Conservation (phyloP, 768 basidiomycete species). For the Mrakia frigida region DNA sequence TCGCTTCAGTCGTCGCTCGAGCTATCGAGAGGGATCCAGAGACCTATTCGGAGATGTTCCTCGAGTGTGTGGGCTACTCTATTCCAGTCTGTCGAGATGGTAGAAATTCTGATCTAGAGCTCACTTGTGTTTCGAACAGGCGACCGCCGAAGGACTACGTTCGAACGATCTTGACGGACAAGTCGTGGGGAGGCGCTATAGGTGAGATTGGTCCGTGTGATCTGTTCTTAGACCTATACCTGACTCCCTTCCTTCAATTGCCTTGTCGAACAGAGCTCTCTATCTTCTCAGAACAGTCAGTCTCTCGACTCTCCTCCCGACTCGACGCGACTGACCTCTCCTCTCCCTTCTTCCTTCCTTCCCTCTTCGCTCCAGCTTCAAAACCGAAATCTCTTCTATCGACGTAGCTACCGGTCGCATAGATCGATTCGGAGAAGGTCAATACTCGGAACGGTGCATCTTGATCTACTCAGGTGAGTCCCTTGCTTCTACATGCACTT, state of each 20-base stretch:
- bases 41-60: slow-evolving; percentile 75
- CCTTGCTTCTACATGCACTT: background rate
- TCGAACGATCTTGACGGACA: slow-evolving; percentile 67
- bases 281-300: slow-evolving; percentile 66
- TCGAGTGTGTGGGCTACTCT: slow-evolving; percentile 58
- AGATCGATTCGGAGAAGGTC: slow-evolving; percentile 66
- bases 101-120: slow-evolving; percentile 40
- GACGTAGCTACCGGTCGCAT: slow-evolving; percentile 89
- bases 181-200: slow-evolving; percentile 93
- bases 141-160: slow-evolving; percentile 67
- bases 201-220: slow-evolving; percentile 46
- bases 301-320: background rate
- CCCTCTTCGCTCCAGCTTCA: slow-evolving; percentile 53
- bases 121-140: slow-evolving; percentile 45
- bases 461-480: slow-evolving; percentile 77
- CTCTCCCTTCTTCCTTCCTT: background rate
- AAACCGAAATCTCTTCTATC: slow-evolving; percentile 78
- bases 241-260: background rate
- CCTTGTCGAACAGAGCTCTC: slow-evolving; percentile 51
- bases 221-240: background rate
- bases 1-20: slow-evolving; percentile 67
- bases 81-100: no score
- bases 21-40: slow-evolving; percentile 66
- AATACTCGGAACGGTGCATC: slow-evolving; percentile 52
- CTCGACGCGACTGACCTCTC: background rate